Base-by-base conservation (phyloP, 352 stramenopile genomes). In the Pythium monospermum region DNA sequence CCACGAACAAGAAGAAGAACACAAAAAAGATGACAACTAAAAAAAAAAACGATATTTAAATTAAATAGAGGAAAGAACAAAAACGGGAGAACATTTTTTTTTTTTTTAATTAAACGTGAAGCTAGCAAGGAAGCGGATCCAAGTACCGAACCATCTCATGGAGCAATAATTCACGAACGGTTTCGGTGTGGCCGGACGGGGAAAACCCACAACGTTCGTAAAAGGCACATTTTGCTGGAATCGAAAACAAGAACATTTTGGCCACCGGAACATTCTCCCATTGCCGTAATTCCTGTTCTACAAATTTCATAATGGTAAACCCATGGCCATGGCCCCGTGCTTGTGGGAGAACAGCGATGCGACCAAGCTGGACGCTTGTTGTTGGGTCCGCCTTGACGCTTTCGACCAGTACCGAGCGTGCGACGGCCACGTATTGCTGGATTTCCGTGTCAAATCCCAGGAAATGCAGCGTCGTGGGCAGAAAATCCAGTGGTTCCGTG, bases 91-190 rank as follows among this genome's bases (percentile, higher is more conserved):
- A 35, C 30, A 8, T 35, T 8, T 13, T 13, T 13, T 35, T 35
- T 8, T 35, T 35, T 13, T 13, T 13, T 35, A 8, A 35, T 13
- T 35, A 35, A 13, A 8, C 8, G 7, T 13, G 30, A 35, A 35
- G 7, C 30, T 35, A 8, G 7, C 8, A 8, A 35, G 7, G 30
- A 8, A 35, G 30, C 30, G 30, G 13, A 13, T 21, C 41, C 39
- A 57, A 48, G 16, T 42, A 25, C 23, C 33, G 42, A 6, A 51
- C 31, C 45, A 61, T 61, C 46, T 61, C 53, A 26, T 55, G 11
- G 15, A 61, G 46, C 38, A 33, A 19, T 1, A 61, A 26, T 32
- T 39, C 36, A 18, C 44, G 43, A 1, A 60, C 30, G 1, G 38
- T 19, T 19, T 61, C 53, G 7, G 10, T 55, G 4, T 32, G 15